phyloP scores from a whole-genome alignment of 2,329 filamentous ascomycete genomes.

The Cladosporium sp. region DNA sequence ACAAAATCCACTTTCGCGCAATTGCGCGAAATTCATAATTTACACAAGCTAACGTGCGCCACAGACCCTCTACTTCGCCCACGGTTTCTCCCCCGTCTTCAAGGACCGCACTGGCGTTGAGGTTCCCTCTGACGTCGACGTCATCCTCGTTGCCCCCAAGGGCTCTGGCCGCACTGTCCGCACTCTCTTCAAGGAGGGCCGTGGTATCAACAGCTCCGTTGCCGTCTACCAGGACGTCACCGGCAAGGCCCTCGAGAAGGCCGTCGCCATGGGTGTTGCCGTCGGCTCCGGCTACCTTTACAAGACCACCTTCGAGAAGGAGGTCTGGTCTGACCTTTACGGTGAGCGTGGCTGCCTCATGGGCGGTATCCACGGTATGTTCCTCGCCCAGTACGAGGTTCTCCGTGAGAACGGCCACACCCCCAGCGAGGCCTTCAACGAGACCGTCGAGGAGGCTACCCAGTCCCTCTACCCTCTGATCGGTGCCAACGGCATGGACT shows the following conservation, averaged over 20 bases:
- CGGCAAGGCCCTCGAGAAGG: slow-evolving; percentile 97
- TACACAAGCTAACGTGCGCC: not conserved
- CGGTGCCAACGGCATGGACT: slow-evolving; percentile 97
- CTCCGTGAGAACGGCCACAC: slow-evolving; percentile 97
- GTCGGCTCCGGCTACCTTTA: slow-evolving; percentile 98
- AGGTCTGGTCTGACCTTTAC: slow-evolving; percentile 99
- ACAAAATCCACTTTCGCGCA: not conserved
- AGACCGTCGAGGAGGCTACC: slow-evolving; percentile 99
- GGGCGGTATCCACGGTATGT: slow-evolving; percentile 99
- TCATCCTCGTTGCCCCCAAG: slow-evolving; percentile 99
- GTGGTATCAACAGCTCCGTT: slow-evolving; percentile 99
- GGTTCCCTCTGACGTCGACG: slow-evolving; percentile 89
- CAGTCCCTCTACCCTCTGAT: slow-evolving; percentile 98
- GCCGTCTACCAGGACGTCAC: slow-evolving; percentile 98
- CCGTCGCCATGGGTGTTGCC: slow-evolving; percentile 91
- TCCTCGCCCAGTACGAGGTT: slow-evolving; percentile 99
- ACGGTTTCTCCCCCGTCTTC: slow-evolving; percentile 99
- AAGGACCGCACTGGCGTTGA: slow-evolving; percentile 99
- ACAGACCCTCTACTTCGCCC: slow-evolving; percentile 98
- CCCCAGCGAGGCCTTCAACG: slow-evolving; percentile 99
- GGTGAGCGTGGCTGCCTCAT: slow-evolving; percentile 99
- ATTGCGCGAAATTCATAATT: not conserved
- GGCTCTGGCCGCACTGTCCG: slow-evolving; percentile 98
- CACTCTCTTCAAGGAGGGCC: slow-evolving; percentile 97
- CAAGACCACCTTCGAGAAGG: slow-evolving; percentile 99